Conservation (phyloP, 129 eudicot genomes). For the Flaveria linearis region DNA sequence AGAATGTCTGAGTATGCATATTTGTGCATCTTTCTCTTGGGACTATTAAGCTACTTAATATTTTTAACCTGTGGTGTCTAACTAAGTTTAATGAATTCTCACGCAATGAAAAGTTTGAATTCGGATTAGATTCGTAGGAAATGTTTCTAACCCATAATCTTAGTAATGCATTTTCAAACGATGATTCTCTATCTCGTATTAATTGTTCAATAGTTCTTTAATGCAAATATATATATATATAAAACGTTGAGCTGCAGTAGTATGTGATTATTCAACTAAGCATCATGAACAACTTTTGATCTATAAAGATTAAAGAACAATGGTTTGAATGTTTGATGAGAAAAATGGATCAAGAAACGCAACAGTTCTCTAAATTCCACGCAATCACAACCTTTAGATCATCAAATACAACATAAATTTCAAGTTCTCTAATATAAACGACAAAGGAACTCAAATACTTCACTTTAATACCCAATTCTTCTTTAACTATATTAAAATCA, state of each 20-base stretch:
- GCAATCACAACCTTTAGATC: too few species aligned
- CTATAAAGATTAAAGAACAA: too few species aligned
- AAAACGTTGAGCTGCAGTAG: background rate
- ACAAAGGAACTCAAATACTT: too few species aligned
- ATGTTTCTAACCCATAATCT: background rate
- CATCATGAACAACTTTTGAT: too few species aligned
- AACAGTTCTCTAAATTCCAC: too few species aligned
- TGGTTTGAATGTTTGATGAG: too few species aligned
- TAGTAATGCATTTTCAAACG: background rate
- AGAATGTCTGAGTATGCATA: background rate
- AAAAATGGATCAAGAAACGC: too few species aligned
- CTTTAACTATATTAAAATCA: too few species aligned
- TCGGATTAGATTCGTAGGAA: background rate
- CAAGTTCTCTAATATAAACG: too few species aligned
- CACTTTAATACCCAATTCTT: too few species aligned
- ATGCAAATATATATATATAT: background rate
- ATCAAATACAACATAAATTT: too few species aligned
- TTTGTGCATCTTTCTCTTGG: background rate
- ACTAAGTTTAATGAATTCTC: background rate
- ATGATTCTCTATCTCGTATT: background rate
- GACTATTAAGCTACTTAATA: too few species aligned
- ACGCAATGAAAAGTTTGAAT: background rate
- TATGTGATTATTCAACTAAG: background rate
- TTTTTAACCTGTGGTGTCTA: background rate
- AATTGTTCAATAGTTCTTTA: background rate